These are phyloP conservation scores for Calophaca sinica DNA, from an alignment of 306 rosid genomes.

Conservation along the genomic window DNA sequence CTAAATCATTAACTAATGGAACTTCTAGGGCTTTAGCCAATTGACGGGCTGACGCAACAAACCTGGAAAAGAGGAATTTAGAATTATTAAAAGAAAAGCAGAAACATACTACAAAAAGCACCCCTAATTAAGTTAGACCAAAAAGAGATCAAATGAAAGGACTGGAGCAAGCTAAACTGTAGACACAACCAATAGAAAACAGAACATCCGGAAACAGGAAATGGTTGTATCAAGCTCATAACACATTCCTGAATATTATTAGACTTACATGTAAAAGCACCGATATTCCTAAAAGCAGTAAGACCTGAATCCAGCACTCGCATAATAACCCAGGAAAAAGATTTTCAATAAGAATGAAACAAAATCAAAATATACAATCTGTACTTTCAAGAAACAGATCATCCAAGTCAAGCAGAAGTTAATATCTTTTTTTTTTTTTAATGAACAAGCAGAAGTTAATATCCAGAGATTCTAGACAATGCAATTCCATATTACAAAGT, in stretches of 20 bases:
- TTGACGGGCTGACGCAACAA: conserved; percentile 92
- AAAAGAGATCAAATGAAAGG: conserved; percentile 30
- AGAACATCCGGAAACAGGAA: conserved; percentile 17
- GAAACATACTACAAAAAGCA: conserved; percentile 20
- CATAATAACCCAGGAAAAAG: background rate
- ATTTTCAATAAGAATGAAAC: conserved; percentile 1
- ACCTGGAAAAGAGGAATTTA: conserved; percentile 60
- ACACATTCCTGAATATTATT: conserved; percentile 11
- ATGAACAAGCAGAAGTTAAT: no score
- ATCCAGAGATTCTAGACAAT: background rate
- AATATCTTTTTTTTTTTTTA: background rate
- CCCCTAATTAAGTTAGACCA: conserved; percentile 35
- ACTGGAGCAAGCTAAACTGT: conserved; percentile 3
- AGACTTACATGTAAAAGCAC: conserved; percentile 2
- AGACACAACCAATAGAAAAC: conserved; percentile 4
- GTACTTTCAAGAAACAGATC: background rate
- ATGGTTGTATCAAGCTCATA: background rate
- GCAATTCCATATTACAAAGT: background rate
- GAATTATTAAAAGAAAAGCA: background rate
- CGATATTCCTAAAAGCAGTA: conserved; percentile 15
- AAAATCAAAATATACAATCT: conserved; percentile 10
- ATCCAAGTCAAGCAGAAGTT: background rate
- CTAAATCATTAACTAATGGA: conserved; percentile 98
- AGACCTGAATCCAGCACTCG: conserved; percentile 5
- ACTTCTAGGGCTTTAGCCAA: conserved; percentile 98